These are phyloP conservation scores for Erysimum cheiri DNA, from an alignment of 441 rosid genomes.

Conservation along the genomic window DNA sequence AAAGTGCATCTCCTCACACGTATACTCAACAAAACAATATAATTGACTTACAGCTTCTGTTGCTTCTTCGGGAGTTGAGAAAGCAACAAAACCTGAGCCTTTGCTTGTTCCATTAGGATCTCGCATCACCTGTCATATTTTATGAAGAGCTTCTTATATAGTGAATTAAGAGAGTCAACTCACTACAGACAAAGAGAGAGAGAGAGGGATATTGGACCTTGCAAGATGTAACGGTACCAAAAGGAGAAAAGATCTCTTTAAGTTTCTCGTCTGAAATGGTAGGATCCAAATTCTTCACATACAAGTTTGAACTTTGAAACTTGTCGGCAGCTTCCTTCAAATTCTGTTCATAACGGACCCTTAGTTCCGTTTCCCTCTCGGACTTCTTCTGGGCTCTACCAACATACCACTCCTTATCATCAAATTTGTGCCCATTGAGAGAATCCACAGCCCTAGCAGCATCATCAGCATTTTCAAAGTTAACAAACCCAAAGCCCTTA, in stretches of 20 bases:
- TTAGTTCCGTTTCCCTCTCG: constrained; percentile 72
- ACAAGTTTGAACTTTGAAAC: constrained; percentile 46
- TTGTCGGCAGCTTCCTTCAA: constrained; percentile 63
- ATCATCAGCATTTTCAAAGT: constrained; percentile 67
- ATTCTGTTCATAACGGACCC: constrained; percentile 63
- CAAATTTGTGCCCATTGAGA: constrained; percentile 63
- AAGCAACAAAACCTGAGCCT: constrained; percentile 87
- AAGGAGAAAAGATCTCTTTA: constrained; percentile 69
- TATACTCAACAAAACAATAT: neutral
- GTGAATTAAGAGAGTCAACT: neutral
- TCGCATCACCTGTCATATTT: constrained; percentile 68
- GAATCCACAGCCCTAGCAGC: constrained; percentile 73
- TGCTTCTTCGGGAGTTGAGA: constrained; percentile 79
- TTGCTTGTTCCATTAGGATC: constrained; percentile 78
- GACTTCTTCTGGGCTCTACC: constrained; percentile 78
- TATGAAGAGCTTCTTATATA: constrained; percentile 6
- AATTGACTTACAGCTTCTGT: constrained; percentile 69
- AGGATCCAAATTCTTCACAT: constrained; percentile 77
- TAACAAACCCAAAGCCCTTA: constrained; percentile 73
- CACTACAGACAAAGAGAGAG: neutral
- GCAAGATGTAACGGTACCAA: constrained; percentile 72
- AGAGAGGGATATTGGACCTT: constrained; percentile 51
- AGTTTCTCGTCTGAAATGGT: constrained; percentile 75
- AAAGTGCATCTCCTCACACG: constrained; percentile 3
- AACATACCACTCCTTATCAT: constrained; percentile 75